Evolutionary conservation across 371 early-diverging fungal genomes (phyloP).

Genomic region (Dinochytrium kinnereticum): DNA sequence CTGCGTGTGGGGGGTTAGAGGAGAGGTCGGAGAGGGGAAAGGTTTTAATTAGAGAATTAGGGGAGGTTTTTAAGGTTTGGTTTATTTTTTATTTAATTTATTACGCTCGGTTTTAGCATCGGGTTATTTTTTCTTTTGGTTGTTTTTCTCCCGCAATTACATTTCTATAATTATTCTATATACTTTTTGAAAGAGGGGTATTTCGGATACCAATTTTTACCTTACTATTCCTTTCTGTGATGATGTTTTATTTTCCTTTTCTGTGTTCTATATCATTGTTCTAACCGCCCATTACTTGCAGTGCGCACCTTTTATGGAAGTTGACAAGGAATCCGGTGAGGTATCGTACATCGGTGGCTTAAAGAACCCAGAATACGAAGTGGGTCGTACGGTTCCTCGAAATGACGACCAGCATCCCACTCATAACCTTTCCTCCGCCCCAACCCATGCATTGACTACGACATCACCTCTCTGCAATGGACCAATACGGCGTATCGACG

Average conservation of each 20-base stretch:
- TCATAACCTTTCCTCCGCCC: background rate
- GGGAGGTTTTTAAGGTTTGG: conserved; percentile 17
- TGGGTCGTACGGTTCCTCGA: background rate
- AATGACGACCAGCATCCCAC: background rate
- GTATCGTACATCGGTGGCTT: background rate
- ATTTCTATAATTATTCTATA: background rate
- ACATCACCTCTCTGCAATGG: background rate
- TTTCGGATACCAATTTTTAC: no score
- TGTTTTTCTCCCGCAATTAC: background rate
- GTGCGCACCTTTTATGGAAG: background rate
- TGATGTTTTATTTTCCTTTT: no score
- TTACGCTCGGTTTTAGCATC: no score
- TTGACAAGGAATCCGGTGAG: background rate
- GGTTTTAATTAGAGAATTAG: conserved; percentile 3
- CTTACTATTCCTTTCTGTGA: no score
- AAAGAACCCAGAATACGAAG: background rate
- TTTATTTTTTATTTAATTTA: background rate
- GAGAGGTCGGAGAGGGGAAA: background rate
- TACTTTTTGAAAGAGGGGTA: no score
- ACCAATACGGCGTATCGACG: background rate
- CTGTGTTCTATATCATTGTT: no score
- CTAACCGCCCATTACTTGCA: no score
- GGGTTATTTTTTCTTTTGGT: conserved; percentile 14
- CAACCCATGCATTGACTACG: background rate
- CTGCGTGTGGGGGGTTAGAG: conserved; percentile 7